Evolutionary conservation across 768 basidiomycete genomes (phyloP).

Genomic region (Lactarius evosmus): DNA sequence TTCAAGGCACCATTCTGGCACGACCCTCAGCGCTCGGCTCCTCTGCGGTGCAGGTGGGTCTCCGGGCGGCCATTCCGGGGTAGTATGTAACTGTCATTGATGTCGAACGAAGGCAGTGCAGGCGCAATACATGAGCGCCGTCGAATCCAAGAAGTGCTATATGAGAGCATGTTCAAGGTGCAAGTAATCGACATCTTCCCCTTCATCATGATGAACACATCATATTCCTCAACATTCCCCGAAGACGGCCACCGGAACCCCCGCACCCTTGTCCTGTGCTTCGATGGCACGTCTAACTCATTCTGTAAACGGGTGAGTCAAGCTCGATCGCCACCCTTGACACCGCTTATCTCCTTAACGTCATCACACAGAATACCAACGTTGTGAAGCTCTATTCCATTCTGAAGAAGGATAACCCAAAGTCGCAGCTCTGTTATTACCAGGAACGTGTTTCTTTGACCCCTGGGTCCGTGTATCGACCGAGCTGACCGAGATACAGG

Average conservation of each 20-base stretch:
- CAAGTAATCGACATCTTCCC: not conserved
- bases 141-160: not conserved
- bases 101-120: not conserved
- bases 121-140: not conserved
- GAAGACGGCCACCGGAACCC: conserved; percentile 23
- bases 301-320: conserved; percentile 29
- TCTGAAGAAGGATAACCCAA: conserved; percentile 51
- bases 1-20: not conserved
- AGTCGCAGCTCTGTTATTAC: conserved; percentile 27
- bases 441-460: conserved; percentile 1
- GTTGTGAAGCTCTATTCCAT: conserved; percentile 67
- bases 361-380: conserved; percentile 52
- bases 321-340: not conserved
- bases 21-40: not conserved
- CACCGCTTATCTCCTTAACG: not conserved
- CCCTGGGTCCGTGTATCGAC: too few relatives aligned
- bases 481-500: conserved; percentile 1
- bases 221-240: not conserved
- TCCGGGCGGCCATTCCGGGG: not conserved
- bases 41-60: not conserved
- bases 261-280: conserved; percentile 59
- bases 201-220: not conserved
- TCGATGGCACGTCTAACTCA: conserved; percentile 62
- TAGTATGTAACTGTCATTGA: not conserved
- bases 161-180: not conserved